A percentile compares a stretch with the other conserved stretches of the same genome.
These are phyloP conservation scores for Chrysopogon serrulatus DNA, from an alignment of 176 grass and related monocot species.

Conservation along the genomic window DNA sequence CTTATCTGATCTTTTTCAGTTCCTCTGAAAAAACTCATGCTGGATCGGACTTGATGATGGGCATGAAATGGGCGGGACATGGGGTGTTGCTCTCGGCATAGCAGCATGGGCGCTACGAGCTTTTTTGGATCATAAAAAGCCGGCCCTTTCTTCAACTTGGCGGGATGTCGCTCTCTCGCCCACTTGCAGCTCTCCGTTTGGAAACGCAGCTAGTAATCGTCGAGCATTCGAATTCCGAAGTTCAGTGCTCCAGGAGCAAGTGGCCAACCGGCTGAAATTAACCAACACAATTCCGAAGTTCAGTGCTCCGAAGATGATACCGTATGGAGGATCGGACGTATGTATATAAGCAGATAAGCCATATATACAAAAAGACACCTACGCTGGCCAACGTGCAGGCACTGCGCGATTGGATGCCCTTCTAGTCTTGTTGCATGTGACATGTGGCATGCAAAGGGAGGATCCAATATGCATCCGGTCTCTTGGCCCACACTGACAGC, in stretches of 20 bases:
- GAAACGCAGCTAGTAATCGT: too few relatives aligned
- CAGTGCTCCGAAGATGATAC: too few relatives aligned
- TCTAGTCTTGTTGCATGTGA: neutral
- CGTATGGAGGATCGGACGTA: too few relatives aligned
- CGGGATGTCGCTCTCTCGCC: neutral
- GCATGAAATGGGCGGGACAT: conserved; percentile 31
- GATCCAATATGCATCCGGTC: neutral
- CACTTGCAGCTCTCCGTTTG: neutral
- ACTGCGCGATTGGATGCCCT: neutral
- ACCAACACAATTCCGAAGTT: neutral
- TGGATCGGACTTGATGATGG: conserved; percentile 37
- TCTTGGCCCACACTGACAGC: neutral
- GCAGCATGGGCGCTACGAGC: conserved; percentile 30
- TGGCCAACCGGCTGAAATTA: neutral
- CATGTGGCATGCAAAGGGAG: neutral
- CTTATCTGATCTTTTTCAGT: neutral
- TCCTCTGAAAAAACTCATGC: conserved; percentile 1
- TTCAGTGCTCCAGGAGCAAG: neutral
- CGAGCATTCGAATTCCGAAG: neutral
- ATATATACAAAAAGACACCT: too few relatives aligned
- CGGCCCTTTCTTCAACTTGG: neutral
- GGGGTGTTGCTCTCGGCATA: too few relatives aligned
- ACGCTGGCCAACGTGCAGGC: neutral
- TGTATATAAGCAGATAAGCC: too few relatives aligned
- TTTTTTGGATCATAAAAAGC: neutral